A percentile compares a stretch with the other conserved stretches of the same genome.
Conservation (phyloP, 2,329 filamentous ascomycete species). For the Hymenoscyphus scutula region DNA sequence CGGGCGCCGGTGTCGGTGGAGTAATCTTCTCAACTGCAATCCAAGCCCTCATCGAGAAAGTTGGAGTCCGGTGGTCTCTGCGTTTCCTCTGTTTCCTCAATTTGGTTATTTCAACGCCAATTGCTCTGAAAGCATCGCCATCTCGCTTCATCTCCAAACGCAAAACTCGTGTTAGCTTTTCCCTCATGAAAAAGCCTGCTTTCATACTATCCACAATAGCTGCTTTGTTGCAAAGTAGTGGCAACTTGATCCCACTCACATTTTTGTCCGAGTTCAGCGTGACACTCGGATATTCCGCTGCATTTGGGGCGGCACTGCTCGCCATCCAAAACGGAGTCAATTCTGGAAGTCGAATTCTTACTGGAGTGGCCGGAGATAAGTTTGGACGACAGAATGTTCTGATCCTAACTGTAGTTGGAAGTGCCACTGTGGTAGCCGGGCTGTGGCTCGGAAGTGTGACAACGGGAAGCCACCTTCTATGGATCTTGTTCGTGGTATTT, state of each 20-base stretch:
- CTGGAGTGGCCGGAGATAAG: constrained; percentile 46
- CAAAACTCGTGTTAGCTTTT: constrained; percentile 41
- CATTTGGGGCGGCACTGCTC: constrained; percentile 44
- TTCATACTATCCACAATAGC: constrained; percentile 44
- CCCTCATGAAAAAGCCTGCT: constrained; percentile 39
- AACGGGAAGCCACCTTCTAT: constrained; percentile 35
- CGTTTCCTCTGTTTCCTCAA: constrained; percentile 41
- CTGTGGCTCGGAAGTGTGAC: constrained; percentile 39
- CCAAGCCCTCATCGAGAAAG: constrained; percentile 40
- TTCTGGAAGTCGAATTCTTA: constrained; percentile 43
- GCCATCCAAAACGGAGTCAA: constrained; percentile 47
- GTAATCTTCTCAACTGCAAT: constrained; percentile 43
- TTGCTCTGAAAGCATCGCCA: constrained; percentile 41
- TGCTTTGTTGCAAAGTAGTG: constrained; percentile 43
- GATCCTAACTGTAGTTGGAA: constrained; percentile 41
- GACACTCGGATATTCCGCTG: constrained; percentile 42
- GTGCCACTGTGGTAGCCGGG: constrained; percentile 39
- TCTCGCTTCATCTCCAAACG: constrained; percentile 40
- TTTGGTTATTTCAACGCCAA: constrained; percentile 39
- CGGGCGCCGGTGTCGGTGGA: constrained; percentile 44
- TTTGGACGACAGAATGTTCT: constrained; percentile 49
- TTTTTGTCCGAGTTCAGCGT: constrained; percentile 49
- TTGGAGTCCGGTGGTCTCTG: constrained; percentile 47
- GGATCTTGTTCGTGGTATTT: constrained; percentile 43
- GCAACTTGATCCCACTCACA: constrained; percentile 45